Evolutionary conservation across 139 green algal genomes (phyloP).

Genomic region (Chlamydomonas sp.): DNA sequence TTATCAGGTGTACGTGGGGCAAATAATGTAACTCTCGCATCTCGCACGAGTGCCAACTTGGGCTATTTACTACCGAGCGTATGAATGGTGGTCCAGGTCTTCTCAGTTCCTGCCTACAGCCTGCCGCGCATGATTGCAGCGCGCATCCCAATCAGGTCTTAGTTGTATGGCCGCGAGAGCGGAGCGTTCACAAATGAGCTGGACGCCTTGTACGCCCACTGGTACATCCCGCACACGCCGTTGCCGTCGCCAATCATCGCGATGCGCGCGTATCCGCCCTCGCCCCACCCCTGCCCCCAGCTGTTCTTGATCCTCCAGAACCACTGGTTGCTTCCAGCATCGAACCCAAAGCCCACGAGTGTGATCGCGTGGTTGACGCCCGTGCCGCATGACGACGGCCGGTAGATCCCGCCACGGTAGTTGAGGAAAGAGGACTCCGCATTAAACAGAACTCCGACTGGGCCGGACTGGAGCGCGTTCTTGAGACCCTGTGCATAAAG

Average conservation of each 20-base stretch:
- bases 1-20: no score
- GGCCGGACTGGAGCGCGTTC: not conserved
- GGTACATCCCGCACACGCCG: constrained; percentile 15
- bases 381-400: not conserved
- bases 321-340: not conserved
- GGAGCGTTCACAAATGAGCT: no score
- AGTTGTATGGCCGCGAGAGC: no score
- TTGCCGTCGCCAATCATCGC: not conserved
- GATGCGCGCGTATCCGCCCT: constrained; percentile 68
- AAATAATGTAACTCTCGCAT: no score
- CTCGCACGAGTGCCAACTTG: no score
- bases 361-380: constrained; percentile 18
- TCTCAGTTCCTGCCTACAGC: no score
- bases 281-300: constrained; percentile 82
- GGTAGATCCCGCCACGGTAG: constrained; percentile 16
- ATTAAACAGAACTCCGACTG: constrained; percentile 7
- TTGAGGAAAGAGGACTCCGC: constrained; percentile 2
- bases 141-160: no score
- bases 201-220: no score
- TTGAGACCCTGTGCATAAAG: no score
- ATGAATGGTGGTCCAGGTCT: no score
- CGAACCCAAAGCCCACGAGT: not conserved
- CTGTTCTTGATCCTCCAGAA: constrained; percentile 95
- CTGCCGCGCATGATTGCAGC: no score
- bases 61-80: no score